phyloP scores from a whole-genome alignment of 2,329 filamentous ascomycete species.

The Colletotrichum somersetense region DNA sequence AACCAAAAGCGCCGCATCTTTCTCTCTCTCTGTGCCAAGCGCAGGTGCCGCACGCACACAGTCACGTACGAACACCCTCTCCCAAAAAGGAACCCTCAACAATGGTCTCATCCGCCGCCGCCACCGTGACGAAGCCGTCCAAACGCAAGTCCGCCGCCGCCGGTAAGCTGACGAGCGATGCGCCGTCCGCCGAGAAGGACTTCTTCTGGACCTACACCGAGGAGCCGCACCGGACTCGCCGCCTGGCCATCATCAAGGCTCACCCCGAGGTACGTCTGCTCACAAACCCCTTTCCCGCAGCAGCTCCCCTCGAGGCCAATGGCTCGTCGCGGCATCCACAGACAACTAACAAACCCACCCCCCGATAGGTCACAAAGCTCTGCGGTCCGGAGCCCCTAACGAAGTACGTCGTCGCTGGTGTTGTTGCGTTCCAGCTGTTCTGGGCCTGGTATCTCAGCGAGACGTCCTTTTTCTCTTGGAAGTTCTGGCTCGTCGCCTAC shows the following conservation, averaged over 20 bases:
- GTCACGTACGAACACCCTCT: background rate
- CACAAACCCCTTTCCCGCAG: slow-evolving; percentile 21
- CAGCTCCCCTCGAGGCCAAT: slow-evolving; percentile 21
- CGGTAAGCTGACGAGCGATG: slow-evolving; percentile 42
- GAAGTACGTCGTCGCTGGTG: slow-evolving; percentile 88
- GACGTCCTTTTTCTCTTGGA: slow-evolving; percentile 83
- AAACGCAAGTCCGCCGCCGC: slow-evolving; percentile 45
- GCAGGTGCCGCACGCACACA: background rate
- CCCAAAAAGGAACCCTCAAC: slow-evolving; percentile 1
- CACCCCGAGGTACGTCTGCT: slow-evolving; percentile 82
- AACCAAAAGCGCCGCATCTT: background rate
- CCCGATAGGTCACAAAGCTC: slow-evolving; percentile 86
- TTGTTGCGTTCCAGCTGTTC: slow-evolving; percentile 84
- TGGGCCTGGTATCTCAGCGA: slow-evolving; percentile 83
- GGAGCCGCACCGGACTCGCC: slow-evolving; percentile 91
- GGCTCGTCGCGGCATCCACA: background rate
- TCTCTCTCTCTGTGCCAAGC: background rate
- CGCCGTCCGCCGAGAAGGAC: slow-evolving; percentile 59
- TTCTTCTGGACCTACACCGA: slow-evolving; percentile 99
- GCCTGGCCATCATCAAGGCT: slow-evolving; percentile 96
- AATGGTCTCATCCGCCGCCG: slow-evolving; percentile 49
- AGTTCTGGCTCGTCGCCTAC: slow-evolving; percentile 89
- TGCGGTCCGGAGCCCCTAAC: slow-evolving; percentile 96
- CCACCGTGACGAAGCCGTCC: slow-evolving; percentile 51
- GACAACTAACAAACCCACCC: background rate